These are phyloP conservation scores for Posidonia australis DNA, from an alignment of 106 monocot genomes.

Conservation along the genomic window DNA sequence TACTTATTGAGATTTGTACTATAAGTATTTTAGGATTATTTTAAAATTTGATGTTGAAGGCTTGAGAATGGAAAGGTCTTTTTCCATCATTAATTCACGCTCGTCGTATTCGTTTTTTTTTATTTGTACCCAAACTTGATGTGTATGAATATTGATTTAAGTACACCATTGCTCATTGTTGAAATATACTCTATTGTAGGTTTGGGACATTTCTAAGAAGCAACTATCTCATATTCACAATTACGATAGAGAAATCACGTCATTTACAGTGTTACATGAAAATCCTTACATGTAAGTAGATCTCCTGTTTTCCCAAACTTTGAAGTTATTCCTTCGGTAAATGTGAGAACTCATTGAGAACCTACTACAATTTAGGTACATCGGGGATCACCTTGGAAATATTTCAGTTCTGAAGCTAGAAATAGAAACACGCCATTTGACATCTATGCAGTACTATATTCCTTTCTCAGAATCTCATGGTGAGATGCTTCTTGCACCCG, in stretches of 20 bases:
- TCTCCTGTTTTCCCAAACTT: neutral
- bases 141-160: neutral
- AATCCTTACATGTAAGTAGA: constrained; percentile 41
- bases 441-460: constrained; percentile 41
- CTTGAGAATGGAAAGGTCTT: no score
- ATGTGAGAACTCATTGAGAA: constrained; percentile 2
- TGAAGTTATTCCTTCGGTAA: neutral
- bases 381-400: constrained; percentile 50
- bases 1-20: no score
- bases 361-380: constrained; percentile 26
- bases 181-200: constrained; percentile 22
- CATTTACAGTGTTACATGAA: constrained; percentile 45
- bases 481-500: constrained; percentile 2
- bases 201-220: constrained; percentile 51
- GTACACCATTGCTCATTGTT: neutral
- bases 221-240: constrained; percentile 28
- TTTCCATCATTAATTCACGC: no score
- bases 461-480: constrained; percentile 57
- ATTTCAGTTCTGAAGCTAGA: constrained; percentile 51
- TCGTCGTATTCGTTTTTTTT: no score
- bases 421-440: constrained; percentile 16
- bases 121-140: neutral
- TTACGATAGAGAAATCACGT: constrained; percentile 44
- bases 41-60: no score
- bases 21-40: no score